Evolutionary conservation across 768 basidiomycete genomes (phyloP), one percentile per base, ranked within the genome.

Genomic region (Dendrothele bispora): DNA sequence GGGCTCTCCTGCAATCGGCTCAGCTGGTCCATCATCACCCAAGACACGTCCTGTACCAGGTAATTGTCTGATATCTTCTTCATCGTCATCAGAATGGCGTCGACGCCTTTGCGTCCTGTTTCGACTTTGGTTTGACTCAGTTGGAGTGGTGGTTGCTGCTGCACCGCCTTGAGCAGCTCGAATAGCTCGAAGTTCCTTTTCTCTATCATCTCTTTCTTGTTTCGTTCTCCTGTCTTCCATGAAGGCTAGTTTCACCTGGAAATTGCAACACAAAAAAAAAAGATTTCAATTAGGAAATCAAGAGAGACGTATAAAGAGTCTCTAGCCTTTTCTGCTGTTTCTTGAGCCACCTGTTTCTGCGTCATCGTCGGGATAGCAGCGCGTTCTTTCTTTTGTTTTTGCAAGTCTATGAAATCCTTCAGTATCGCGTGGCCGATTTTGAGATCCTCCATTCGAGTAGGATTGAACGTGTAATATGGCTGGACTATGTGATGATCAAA

Each of bases 151-250:
- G n/a, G n/a, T n/a, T 7, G 62, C 59, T 27, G 57, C 61, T 6
- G 56, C 60, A 3, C 38, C 49, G n/a, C n/a, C n/a, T n/a, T n/a
- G n/a, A 35, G 57, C 63, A 30, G 62, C 68, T 39, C 72, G 69
- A 35, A 74, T 75, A 46, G 58, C 69, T 36, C 80, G 68, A 41
- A 61, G 67, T 50, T 79, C 69, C 59, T 66, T 77, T 52, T 91
- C 88, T 53, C 80, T 71, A 56, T 84, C 70, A 49, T 89, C 82
- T 7, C 63, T 65, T 49, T 77, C 43, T 55, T 66, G 61, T 57
- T 82, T 84, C 1, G 69, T 65, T 58, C 73, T 84, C 42, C 91
- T 77, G 59, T 93, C 91, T 39, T 93, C 91, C 57, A 90, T 73
- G 60, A 80, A 91, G 2, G 84, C 84, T 41, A 90, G 64, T 61